These are phyloP conservation scores for Annona cherimola DNA, from an alignment of 164 flowering plant genomes.

Conservation along the genomic window DNA sequence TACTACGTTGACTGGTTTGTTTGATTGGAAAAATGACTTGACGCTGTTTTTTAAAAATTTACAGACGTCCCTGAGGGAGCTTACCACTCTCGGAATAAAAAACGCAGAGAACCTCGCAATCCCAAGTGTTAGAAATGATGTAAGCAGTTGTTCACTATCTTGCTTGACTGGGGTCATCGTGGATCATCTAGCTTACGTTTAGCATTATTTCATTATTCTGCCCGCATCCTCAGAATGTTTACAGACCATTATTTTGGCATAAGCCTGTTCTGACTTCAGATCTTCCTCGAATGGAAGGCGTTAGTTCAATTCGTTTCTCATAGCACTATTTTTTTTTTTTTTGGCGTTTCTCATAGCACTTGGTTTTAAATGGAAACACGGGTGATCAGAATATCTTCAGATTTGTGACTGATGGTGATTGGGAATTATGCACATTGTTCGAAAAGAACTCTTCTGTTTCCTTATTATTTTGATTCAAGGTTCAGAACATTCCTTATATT, in stretches of 20 bases:
- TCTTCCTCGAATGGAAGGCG: not conserved
- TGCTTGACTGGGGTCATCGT: not conserved
- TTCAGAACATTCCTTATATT: no score
- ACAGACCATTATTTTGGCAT: not conserved
- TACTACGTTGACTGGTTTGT: constrained; percentile 14
- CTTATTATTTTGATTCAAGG: not conserved
- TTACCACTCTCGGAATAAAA: constrained; percentile 80
- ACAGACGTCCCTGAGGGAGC: constrained; percentile 86
- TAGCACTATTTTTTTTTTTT: no score
- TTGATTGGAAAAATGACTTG: constrained; percentile 1
- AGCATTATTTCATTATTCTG: not conserved
- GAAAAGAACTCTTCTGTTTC: not conserved
- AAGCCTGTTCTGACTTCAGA: not conserved
- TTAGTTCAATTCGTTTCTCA: not conserved
- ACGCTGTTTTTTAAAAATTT: constrained; percentile 10
- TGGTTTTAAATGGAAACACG: not conserved
- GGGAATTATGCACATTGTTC: not conserved
- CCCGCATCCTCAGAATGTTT: not conserved
- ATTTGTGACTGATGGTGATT: not conserved
- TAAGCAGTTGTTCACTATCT: constrained; percentile 34
- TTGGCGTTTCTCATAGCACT: no score
- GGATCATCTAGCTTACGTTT: not conserved
- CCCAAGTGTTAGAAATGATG: constrained; percentile 97
- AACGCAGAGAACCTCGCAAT: constrained; percentile 94
- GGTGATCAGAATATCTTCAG: not conserved